Conservation (phyloP, 768 basidiomycete genomes). For the Lyophyllum decastes region DNA sequence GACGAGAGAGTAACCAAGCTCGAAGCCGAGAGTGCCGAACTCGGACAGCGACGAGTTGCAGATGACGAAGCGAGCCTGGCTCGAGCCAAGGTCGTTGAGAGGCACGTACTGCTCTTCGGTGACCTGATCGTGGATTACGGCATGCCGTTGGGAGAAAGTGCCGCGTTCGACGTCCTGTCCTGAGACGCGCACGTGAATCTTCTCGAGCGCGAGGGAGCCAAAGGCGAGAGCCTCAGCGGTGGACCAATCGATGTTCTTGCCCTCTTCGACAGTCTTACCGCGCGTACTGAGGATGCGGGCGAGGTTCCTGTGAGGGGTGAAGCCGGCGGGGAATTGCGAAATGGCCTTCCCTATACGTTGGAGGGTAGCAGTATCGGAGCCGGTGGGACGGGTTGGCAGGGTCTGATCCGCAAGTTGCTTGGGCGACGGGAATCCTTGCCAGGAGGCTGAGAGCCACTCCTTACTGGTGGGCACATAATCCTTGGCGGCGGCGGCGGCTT, state of each 20-base stretch:
- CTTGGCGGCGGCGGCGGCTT: conserved; percentile 89
- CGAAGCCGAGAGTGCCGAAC: conserved; percentile 93
- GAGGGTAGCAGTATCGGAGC: conserved; percentile 73
- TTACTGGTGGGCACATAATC: conserved; percentile 94
- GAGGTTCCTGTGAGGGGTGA: conserved; percentile 89
- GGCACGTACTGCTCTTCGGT: conserved; percentile 91
- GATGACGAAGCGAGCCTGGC: conserved; percentile 91
- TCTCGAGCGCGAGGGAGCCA: conserved; percentile 90
- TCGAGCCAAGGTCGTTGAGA: conserved; percentile 82
- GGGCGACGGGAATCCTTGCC: conserved; percentile 98
- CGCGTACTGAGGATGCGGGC: conserved; percentile 87
- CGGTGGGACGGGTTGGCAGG: conserved; percentile 89
- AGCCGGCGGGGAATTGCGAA: conserved; percentile 82
- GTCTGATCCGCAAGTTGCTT: conserved; percentile 92
- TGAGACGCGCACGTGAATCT: conserved; percentile 91
- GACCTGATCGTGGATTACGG: conserved; percentile 93
- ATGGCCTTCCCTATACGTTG: conserved; percentile 86
- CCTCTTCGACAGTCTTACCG: conserved; percentile 91
- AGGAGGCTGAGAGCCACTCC: conserved; percentile 97
- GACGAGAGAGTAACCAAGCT: conserved; percentile 97
- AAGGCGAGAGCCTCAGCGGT: conserved; percentile 98
- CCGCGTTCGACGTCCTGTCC: conserved; percentile 99
- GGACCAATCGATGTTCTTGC: conserved; percentile 93
- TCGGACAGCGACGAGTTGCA: conserved; percentile 98
- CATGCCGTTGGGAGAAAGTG: conserved; percentile 98